These are phyloP conservation scores for Paecilomyces formosus DNA, from an alignment of 2,329 filamentous ascomycete genomes.

Conservation along the genomic window DNA sequence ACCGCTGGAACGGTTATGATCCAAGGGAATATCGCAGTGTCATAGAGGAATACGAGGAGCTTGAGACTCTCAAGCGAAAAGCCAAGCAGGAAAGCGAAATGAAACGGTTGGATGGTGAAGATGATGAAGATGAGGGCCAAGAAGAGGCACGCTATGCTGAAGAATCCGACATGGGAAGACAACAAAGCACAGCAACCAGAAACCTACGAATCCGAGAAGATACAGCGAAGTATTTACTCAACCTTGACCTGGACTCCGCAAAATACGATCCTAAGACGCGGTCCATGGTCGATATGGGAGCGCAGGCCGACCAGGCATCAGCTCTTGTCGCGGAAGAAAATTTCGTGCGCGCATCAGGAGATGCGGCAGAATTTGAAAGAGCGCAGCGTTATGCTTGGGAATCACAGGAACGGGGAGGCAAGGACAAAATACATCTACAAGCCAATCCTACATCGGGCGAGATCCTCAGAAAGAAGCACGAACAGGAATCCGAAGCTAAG, in stretches of 20 bases:
- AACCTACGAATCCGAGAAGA: constrained; percentile 91
- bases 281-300: constrained; percentile 79
- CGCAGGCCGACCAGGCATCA: constrained; percentile 70
- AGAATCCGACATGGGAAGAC: constrained; percentile 91
- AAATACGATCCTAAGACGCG: constrained; percentile 97
- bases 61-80: constrained; percentile 64
- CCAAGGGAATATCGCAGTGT: constrained; percentile 75
- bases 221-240: constrained; percentile 92
- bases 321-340: constrained; percentile 86
- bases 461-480: constrained; percentile 70
- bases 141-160: constrained; percentile 69
- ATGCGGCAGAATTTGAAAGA: constrained; percentile 85
- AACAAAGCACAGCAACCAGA: constrained; percentile 82
- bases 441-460: constrained; percentile 94
- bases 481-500: constrained; percentile 63
- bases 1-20: constrained; percentile 98
- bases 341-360: constrained; percentile 79
- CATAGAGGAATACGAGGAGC: constrained; percentile 80
- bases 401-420: constrained; percentile 72
- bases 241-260: constrained; percentile 90
- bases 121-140: constrained; percentile 40
- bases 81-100: constrained; percentile 44
- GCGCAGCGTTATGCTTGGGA: constrained; percentile 94
- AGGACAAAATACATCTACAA: constrained; percentile 74
- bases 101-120: constrained; percentile 46